These are phyloP conservation scores for Lipomyces spencermartinsiae DNA, from an alignment of 805 yeast species.

Conservation along the genomic window DNA sequence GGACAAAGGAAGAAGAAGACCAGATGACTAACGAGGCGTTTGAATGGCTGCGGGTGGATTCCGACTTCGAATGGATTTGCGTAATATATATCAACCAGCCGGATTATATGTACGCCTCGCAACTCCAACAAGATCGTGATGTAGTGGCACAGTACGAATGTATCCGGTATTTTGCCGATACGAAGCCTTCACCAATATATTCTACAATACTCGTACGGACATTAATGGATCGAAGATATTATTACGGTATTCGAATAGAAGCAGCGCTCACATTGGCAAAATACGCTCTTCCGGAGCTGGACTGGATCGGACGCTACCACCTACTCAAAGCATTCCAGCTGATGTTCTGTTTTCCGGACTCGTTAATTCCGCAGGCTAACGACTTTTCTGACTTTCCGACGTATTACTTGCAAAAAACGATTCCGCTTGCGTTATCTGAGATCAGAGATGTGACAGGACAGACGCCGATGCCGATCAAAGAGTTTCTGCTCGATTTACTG, in stretches of 20 bases:
- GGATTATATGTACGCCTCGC: slow-evolving; percentile 93
- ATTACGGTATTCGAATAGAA: slow-evolving; percentile 84
- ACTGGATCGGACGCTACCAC: slow-evolving; percentile 76
- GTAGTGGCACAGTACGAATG: slow-evolving; percentile 95
- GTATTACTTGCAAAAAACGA: slow-evolving; percentile 72
- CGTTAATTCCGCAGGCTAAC: slow-evolving; percentile 76
- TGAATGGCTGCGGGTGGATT: slow-evolving; percentile 98
- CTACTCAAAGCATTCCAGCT: slow-evolving; percentile 70
- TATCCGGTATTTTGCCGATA: slow-evolving; percentile 69
- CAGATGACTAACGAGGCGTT: slow-evolving; percentile 79
- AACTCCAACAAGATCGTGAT: slow-evolving; percentile 91
- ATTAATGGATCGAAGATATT: slow-evolving; percentile 80
- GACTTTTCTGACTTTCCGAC: slow-evolving; percentile 74
- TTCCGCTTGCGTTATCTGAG: slow-evolving; percentile 65
- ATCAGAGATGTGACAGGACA: slow-evolving; percentile 65
- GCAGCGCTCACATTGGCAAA: slow-evolving; percentile 81
- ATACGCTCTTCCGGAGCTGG: slow-evolving; percentile 64
- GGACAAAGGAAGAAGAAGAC: slow-evolving; percentile 73
- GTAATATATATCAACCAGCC: slow-evolving; percentile 82
- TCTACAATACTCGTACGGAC: slow-evolving; percentile 82
- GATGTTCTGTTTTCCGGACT: slow-evolving; percentile 73
- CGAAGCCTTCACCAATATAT: slow-evolving; percentile 65
- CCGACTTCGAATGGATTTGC: slow-evolving; percentile 97
- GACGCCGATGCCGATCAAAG: slow-evolving; percentile 64
- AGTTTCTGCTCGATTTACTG: slow-evolving; percentile 70